Conservation (phyloP, 768 basidiomycete species). For the Phylloporus sp. region DNA sequence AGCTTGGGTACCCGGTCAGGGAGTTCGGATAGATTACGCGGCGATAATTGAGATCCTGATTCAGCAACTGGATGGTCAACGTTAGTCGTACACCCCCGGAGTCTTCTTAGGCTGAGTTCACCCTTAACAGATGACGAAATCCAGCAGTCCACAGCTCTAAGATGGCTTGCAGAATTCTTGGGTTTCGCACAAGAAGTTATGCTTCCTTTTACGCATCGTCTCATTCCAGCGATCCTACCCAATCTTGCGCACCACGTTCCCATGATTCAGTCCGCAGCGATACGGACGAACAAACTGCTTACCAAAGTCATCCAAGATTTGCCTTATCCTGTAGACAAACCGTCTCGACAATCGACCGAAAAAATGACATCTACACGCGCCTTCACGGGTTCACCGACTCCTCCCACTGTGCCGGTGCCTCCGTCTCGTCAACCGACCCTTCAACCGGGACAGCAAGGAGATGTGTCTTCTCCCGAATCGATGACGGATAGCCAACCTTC, state of each 20-base stretch:
- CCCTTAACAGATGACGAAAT: constrained; percentile 70
- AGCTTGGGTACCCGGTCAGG: constrained; percentile 94
- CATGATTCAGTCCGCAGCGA: constrained; percentile 84
- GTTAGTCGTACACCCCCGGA: constrained; percentile 41
- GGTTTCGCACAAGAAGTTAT: constrained; percentile 86
- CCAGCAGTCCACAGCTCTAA: constrained; percentile 89
- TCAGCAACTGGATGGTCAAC: constrained; percentile 76
- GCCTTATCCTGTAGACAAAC: constrained; percentile 60
- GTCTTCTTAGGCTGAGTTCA: constrained; percentile 1
- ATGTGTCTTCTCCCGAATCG: constrained; percentile 46
- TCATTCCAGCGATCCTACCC: constrained; percentile 89
- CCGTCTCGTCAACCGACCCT: constrained; percentile 49
- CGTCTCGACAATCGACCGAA: constrained; percentile 25
- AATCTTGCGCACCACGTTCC: constrained; percentile 89
- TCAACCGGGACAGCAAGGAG: constrained; percentile 39
- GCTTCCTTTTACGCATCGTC: constrained; percentile 88
- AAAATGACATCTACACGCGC: constrained; percentile 33
- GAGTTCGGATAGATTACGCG: constrained; percentile 84
- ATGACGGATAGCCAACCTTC: constrained; percentile 30
- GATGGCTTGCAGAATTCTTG: constrained; percentile 90
- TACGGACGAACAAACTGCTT: constrained; percentile 80
- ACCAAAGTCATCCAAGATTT: constrained; percentile 81
- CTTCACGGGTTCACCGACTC: constrained; percentile 55
- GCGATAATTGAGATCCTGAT: constrained; percentile 93
- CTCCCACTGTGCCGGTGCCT: constrained; percentile 33